A percentile compares a stretch with the other conserved stretches of the same genome.
Conservation (phyloP, 2,329 filamentous ascomycete species). For the Microdochium paspali region DNA sequence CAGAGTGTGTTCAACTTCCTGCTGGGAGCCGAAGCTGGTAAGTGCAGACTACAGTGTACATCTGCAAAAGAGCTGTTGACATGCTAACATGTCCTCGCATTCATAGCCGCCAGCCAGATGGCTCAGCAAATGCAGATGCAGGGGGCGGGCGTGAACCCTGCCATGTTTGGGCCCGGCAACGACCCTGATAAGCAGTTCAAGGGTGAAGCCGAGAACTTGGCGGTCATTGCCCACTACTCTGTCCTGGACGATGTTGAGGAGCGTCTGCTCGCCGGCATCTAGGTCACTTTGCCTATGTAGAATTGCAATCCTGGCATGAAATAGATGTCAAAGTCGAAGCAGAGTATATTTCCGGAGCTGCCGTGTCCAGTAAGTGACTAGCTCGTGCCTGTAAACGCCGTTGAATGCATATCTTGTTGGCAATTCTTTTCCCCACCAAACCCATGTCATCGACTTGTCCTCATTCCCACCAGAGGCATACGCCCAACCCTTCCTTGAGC, state of each 20-base stretch:
- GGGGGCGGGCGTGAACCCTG: constrained; percentile 58
- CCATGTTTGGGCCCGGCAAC: constrained; percentile 85
- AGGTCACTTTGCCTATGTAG: not conserved
- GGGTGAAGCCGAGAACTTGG: constrained; percentile 88
- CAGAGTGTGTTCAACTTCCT: constrained; percentile 97
- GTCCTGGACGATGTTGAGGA: constrained; percentile 84
- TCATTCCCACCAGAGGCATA: constrained; percentile 55
- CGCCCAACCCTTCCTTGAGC: constrained; percentile 52
- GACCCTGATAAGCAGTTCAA: constrained; percentile 94
- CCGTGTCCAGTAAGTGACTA: not conserved
- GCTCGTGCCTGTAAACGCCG: constrained; percentile 3
- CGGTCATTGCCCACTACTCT: constrained; percentile 88
- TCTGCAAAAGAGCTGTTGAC: not conserved
- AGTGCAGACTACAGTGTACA: constrained; percentile 21
- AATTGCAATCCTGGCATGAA: not conserved
- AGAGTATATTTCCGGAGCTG: not conserved
- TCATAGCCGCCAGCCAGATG: constrained; percentile 78
- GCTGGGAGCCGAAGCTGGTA: constrained; percentile 91
- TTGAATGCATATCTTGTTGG: constrained; percentile 2
- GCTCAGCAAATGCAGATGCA: constrained; percentile 75
- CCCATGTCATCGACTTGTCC: constrained; percentile 3
- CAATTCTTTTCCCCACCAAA: constrained; percentile 7
- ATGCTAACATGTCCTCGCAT: not conserved
- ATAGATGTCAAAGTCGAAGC: not conserved
- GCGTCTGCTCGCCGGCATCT: constrained; percentile 55